Percentiles rank a stretch among this genome's conserved stretches.
Evolutionary conservation across 2,329 filamentous ascomycete genomes (phyloP).

Genomic region (Akanthomyces uredinophilus): DNA sequence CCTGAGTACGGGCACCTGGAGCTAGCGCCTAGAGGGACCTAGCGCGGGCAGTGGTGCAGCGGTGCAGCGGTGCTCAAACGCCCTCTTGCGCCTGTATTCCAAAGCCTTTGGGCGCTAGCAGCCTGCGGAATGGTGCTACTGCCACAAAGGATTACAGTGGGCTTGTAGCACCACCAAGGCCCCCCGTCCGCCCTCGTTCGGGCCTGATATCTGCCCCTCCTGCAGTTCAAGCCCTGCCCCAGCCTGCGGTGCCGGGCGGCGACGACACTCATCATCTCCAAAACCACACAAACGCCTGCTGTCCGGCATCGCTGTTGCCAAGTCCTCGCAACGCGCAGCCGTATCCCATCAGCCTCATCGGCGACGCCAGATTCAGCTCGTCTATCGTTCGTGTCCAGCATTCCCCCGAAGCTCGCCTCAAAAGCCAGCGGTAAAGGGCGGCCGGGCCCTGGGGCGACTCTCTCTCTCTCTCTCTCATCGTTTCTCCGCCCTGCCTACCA

Average conservation of each 20-base stretch:
- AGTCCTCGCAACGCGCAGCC: background rate
- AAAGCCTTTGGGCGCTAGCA: too few species aligned
- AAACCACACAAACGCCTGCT: background rate
- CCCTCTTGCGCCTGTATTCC: too few species aligned
- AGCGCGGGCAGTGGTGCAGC: too few species aligned
- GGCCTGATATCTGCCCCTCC: background rate
- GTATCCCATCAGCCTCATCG: background rate
- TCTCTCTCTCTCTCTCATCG: background rate
- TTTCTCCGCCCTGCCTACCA: background rate
- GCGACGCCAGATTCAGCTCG: background rate
- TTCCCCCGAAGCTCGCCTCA: background rate
- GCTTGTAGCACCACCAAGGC: too few species aligned
- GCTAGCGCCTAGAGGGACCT: background rate
- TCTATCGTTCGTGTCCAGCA: background rate
- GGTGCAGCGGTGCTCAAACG: too few species aligned
- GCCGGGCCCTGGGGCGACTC: background rate
- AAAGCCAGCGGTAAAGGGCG: constrained; percentile 3
- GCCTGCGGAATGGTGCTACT: too few species aligned
- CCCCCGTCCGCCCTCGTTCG: background rate
- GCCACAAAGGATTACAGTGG: too few species aligned
- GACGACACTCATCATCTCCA: background rate
- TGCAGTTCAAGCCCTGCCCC: background rate
- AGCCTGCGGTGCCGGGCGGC: background rate
- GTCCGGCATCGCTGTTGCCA: background rate
- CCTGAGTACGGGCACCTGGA: background rate